phyloP scores from a whole-genome alignment of 2,329 filamentous ascomycete species.

The Paraphoma chrysanthemicola region DNA sequence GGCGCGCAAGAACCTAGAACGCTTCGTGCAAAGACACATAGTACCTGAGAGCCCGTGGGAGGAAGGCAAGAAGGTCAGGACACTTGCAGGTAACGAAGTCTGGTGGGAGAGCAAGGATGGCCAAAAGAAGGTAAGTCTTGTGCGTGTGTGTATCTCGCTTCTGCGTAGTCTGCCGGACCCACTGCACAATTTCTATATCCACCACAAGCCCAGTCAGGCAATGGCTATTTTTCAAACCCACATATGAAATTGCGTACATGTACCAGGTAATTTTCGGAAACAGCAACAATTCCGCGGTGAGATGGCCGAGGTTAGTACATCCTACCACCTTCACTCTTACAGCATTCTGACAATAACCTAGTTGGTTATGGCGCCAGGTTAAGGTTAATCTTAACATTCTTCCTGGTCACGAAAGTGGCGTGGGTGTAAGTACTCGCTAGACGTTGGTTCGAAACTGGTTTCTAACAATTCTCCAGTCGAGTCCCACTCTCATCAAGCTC shows the following conservation, averaged over 20 bases:
- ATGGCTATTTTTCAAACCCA: not conserved
- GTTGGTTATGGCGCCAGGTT: slow-evolving; percentile 45
- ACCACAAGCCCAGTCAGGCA: not conserved
- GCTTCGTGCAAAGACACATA: slow-evolving; percentile 88
- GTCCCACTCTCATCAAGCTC: slow-evolving; percentile 50
- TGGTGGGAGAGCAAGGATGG: slow-evolving; percentile 83
- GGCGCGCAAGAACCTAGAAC: slow-evolving; percentile 75
- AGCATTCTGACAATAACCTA: not conserved
- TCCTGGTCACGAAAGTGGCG: slow-evolving; percentile 50
- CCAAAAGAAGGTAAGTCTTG: slow-evolving; percentile 66
- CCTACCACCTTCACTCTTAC: not conserved
- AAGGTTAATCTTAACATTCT: slow-evolving; percentile 32
- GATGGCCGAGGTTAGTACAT: slow-evolving; percentile 7
- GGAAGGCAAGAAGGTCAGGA: slow-evolving; percentile 70
- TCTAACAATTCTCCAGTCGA: slow-evolving; percentile 6
- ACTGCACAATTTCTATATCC: slow-evolving; percentile 4
- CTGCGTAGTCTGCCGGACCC: slow-evolving; percentile 7
- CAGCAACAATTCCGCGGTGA: slow-evolving; percentile 4
- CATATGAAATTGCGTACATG: not conserved
- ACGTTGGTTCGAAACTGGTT: slow-evolving; percentile 15
- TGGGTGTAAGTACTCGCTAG: slow-evolving; percentile 26
- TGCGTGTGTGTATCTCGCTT: slow-evolving; percentile 4
- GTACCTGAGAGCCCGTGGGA: slow-evolving; percentile 78
- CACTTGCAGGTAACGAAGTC: slow-evolving; percentile 71
- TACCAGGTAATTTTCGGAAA: not conserved